These are phyloP conservation scores for Tinospora cordifolia DNA, from an alignment of 164 flowering plant genomes.

Conservation along the genomic window DNA sequence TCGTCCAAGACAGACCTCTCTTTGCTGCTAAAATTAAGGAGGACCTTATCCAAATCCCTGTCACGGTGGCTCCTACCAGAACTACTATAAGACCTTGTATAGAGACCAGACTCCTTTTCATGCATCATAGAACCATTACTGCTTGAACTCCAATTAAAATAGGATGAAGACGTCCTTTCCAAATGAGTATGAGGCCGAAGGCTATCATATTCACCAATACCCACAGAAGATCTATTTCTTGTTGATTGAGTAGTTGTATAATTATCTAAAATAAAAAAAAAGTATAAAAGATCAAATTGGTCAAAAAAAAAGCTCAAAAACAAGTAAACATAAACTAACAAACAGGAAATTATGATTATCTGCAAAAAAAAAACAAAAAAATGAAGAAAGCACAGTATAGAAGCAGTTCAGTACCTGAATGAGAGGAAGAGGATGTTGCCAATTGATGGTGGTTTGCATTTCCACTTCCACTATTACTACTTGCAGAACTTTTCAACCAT, in stretches of 20 bases:
- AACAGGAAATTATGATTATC: background rate
- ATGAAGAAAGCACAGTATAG: background rate
- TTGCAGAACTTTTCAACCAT: conserved; percentile 82
- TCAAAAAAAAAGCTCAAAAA: background rate
- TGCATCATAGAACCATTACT: conserved; percentile 62
- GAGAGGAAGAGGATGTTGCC: conserved; percentile 28
- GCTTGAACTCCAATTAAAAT: conserved; percentile 54
- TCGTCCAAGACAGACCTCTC: conserved; percentile 41
- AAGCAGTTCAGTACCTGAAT: conserved; percentile 43
- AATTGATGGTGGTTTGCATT: conserved; percentile 58
- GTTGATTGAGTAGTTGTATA: conserved; percentile 23
- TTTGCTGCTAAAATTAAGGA: conserved; percentile 32
- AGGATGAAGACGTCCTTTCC: conserved; percentile 47
- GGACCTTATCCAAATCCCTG: conserved; percentile 47
- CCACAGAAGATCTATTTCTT: conserved; percentile 44
- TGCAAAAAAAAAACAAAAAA: background rate
- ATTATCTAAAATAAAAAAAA: conserved; percentile 32
- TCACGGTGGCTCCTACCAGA: conserved; percentile 65
- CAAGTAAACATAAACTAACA: background rate
- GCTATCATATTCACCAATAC: conserved; percentile 39
- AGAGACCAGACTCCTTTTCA: conserved; percentile 20
- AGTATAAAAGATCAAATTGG: background rate
- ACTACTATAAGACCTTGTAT: conserved; percentile 55
- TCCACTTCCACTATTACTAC: conserved; percentile 49
- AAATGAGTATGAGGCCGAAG: conserved; percentile 34